Conservation (phyloP, 2,329 filamentous ascomycete genomes). For the Fusarium secorum region DNA sequence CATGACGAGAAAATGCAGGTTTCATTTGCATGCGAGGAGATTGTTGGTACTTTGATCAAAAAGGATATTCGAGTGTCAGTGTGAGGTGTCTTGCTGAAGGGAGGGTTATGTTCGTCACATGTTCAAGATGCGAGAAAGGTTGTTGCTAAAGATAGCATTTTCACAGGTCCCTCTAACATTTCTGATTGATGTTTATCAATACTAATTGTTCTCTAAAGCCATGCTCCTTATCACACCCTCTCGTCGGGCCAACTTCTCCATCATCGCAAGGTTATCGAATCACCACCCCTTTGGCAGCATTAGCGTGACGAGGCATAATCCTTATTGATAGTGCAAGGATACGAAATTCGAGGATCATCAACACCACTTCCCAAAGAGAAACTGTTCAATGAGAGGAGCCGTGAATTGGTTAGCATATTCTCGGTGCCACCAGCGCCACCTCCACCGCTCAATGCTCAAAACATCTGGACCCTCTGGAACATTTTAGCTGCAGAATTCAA, state of each 20-base stretch:
- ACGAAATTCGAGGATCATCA: neutral
- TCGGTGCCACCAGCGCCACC: neutral
- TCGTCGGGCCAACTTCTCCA: neutral
- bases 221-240: neutral
- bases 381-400: neutral
- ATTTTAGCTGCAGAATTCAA: slow-evolving; percentile 13
- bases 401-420: neutral
- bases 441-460: slow-evolving; percentile 13
- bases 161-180: neutral
- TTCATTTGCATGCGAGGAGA: slow-evolving; percentile 84
- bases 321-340: neutral
- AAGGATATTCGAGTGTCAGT: slow-evolving; percentile 31
- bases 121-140: neutral
- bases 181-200: neutral
- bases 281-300: neutral
- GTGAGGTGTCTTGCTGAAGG: neutral
- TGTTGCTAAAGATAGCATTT: neutral
- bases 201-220: neutral
- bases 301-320: slow-evolving; percentile 10
- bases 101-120: neutral
- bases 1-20: slow-evolving; percentile 65
- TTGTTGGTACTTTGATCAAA: slow-evolving; percentile 67
- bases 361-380: neutral
- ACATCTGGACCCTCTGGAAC: neutral
- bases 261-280: neutral